Evolutionary conservation across 352 stramenopile species (phyloP).

Genomic region (Pseudoperonospora humuli): DNA sequence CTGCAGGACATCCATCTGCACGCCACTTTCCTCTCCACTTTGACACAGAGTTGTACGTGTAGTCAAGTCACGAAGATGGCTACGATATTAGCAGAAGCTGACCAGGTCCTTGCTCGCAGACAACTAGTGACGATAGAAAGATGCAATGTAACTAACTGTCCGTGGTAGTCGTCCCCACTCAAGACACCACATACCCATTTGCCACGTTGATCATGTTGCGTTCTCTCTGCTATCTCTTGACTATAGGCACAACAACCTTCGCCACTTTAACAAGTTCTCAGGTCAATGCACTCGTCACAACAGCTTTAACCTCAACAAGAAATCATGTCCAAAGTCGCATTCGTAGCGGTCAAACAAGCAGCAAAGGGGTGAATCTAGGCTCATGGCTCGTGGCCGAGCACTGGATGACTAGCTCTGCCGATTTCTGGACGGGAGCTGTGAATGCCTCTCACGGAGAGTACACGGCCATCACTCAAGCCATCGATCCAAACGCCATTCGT

Average conservation of each 20-base stretch:
- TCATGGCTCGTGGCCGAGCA: constrained; percentile 71
- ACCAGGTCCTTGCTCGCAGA: no score
- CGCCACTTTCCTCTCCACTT: no score
- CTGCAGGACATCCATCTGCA: no score
- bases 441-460: constrained; percentile 48
- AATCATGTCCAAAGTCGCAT: constrained; percentile 55
- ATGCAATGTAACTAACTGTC: constrained; percentile 3
- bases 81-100: no score
- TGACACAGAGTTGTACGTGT: no score
- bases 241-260: background rate
- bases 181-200: constrained; percentile 11
- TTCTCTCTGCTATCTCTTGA: constrained; percentile 4
- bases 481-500: constrained; percentile 28
- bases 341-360: constrained; percentile 34
- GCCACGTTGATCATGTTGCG: constrained; percentile 11
- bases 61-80: no score
- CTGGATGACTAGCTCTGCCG: constrained; percentile 61
- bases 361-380: constrained; percentile 66
- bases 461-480: constrained; percentile 40
- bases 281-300: background rate
- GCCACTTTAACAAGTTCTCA: constrained; percentile 5
- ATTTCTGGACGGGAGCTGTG: constrained; percentile 42
- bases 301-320: constrained; percentile 5
- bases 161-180: background rate
- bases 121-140: constrained; percentile 8